phyloP scores from a whole-genome alignment of 2,329 filamentous ascomycete species.

The Diplodia sapinea region DNA sequence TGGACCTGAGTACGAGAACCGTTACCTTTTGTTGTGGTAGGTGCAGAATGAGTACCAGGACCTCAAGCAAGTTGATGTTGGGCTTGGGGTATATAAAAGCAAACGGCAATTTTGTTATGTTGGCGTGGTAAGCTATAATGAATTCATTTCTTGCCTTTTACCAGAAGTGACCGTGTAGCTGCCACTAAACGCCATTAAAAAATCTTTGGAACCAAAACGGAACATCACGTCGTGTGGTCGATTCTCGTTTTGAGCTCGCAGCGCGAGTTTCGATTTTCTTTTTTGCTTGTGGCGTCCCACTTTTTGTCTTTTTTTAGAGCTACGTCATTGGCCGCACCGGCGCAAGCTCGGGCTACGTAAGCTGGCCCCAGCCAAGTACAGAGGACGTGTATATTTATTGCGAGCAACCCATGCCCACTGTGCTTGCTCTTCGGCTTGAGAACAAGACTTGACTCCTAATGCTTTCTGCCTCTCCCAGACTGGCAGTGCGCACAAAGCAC shows the following conservation, averaged over 20 bases:
- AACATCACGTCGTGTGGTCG: slow-evolving; percentile 24
- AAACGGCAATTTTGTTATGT: fast-evolving
- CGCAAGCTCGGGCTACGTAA: neutral
- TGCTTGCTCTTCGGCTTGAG: neutral
- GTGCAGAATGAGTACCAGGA: no score
- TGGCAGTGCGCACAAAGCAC: neutral
- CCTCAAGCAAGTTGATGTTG: neutral
- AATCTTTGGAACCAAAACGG: slow-evolving; percentile 61
- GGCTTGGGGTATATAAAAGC: neutral
- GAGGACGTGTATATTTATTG: neutral
- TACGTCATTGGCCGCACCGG: neutral
- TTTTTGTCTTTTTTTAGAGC: neutral
- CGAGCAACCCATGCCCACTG: no score
- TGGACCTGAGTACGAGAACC: no score
- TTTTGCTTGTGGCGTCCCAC: neutral
- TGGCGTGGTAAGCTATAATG: slow-evolving; percentile 39
- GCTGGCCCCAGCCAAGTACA: no score
- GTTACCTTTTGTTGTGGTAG: no score
- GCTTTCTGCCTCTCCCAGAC: neutral
- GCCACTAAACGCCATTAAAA: slow-evolving; percentile 63
- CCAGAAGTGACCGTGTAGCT: slow-evolving; percentile 76
- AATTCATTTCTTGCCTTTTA: slow-evolving; percentile 82
- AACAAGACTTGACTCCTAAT: neutral
- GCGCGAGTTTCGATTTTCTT: neutral
- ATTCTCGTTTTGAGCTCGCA: slow-evolving; percentile 28